Evolutionary conservation across 2,329 filamentous ascomycete species (phyloP), one percentile per base, ranked within the genome.

Genomic region (Hirsutella thompsonii): DNA sequence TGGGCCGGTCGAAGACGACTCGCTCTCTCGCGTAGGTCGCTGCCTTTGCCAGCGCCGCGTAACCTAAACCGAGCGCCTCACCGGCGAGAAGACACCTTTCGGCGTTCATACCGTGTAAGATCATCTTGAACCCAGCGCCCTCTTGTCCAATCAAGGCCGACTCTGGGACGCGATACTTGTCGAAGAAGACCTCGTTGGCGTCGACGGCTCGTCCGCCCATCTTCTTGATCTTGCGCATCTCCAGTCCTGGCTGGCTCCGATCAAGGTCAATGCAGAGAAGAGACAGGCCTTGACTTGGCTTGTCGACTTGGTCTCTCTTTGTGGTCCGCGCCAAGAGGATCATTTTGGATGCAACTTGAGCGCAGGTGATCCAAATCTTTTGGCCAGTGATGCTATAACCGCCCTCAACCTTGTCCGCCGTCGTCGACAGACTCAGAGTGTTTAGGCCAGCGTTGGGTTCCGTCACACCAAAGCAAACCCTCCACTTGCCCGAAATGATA

Each of bases 291-390:
- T 89, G 77, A n/a, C 75, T 83, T 0, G 80, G 74, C 53, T 81
- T 87, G 44, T 66, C 64, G 0, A 79, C 76, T 44, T 84, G 68
- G 39, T 85, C 79, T 0, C 81, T 49, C 0, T 81, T 73, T 0
- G 78, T 85, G 0, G 85, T 93, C 1, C 86, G 74, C 0, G 84
- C 84, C 0, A 94, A 70, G 0, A 93, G 68, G 4, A 93, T 79
- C 85, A 93, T 93, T 52, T 86, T 85, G 4, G 72, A 70, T 0
- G 86, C 85, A 1, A 90, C 81, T 55, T 93, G 84, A 0, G 86
- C 86, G 40, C 78, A 89, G 0, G 84, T 85, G 41, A 92, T 93
- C 86, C 86, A 93, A 41, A 90, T 89, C 63, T 93, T 93, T 55
- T 90, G 83, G 0, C 86, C 85, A 0, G 75, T 75, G 10, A 93